Conservation (phyloP, 208 protist species). For the Wallacemonas collosoma region DNA sequence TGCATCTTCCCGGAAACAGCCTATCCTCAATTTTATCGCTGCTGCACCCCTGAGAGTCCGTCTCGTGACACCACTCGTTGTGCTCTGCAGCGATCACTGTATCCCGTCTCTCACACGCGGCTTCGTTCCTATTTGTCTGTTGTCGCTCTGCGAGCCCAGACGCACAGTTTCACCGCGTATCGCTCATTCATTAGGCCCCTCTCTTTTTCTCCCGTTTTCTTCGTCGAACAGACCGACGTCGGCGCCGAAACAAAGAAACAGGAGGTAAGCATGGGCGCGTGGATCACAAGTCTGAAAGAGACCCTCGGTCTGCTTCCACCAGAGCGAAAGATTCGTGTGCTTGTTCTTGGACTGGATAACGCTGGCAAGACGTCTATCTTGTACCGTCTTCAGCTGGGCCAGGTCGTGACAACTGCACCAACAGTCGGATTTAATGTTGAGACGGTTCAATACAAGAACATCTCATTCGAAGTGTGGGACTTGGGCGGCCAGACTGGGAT, state of each 20-base stretch:
- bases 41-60: too few species aligned
- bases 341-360: slow-evolving; percentile 96
- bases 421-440: slow-evolving; percentile 99
- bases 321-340: slow-evolving; percentile 91
- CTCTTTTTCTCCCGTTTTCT: background rate
- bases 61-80: too few species aligned
- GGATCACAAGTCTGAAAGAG: slow-evolving; percentile 47
- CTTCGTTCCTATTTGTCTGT: too few species aligned
- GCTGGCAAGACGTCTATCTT: slow-evolving; percentile 98
- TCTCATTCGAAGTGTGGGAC: slow-evolving; percentile 98
- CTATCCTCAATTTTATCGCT: too few species aligned
- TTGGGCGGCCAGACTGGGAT: slow-evolving; percentile 97
- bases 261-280: slow-evolving; percentile 43
- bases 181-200: slow-evolving; percentile 9
- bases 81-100: too few species aligned
- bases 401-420: slow-evolving; percentile 97
- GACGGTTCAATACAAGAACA: slow-evolving; percentile 97
- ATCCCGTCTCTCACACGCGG: too few species aligned
- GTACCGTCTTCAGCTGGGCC: slow-evolving; percentile 97
- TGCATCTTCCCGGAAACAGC: too few species aligned
- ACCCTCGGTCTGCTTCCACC: slow-evolving; percentile 62
- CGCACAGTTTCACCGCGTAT: too few species aligned
- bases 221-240: slow-evolving; percentile 6
- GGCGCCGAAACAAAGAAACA: slow-evolving; percentile 13
- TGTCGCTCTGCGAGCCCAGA: too few species aligned